Percentiles rank a stretch among this genome's conserved stretches.
Evolutionary conservation across 2,329 filamentous ascomycete genomes (phyloP).

Genomic region (Microdochium paspali): DNA sequence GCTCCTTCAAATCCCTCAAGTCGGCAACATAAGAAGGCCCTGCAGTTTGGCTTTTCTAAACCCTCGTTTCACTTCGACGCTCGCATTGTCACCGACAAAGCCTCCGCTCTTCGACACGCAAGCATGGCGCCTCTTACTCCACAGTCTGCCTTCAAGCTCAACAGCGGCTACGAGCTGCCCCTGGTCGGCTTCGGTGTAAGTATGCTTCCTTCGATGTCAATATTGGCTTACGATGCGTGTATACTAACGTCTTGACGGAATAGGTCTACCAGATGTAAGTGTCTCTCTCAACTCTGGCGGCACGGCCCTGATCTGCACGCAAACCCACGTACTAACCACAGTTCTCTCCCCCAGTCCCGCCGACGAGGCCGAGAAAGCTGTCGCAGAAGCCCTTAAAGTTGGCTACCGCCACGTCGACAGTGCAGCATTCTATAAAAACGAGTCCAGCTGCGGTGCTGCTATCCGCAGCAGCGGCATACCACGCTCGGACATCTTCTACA

Average conservation of each 20-base stretch:
- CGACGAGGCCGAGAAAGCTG: slow-evolving; percentile 25
- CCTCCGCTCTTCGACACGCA: neutral
- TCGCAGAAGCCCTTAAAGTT: slow-evolving; percentile 33
- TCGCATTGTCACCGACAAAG: neutral
- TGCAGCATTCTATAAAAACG: slow-evolving; percentile 41
- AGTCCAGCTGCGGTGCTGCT: slow-evolving; percentile 35
- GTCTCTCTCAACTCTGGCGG: neutral
- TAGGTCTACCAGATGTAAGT: slow-evolving; percentile 45
- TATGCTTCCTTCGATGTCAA: slow-evolving; percentile 2
- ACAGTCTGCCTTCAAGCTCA: slow-evolving; percentile 40
- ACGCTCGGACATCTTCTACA: slow-evolving; percentile 43
- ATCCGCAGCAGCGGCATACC: slow-evolving; percentile 30
- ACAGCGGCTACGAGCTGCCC: slow-evolving; percentile 44
- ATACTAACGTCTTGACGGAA: slow-evolving; percentile 3
- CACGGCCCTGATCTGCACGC: no score
- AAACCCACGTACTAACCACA: neutral
- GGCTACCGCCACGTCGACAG: slow-evolving; percentile 51
- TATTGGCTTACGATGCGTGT: no score
- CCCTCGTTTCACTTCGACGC: neutral
- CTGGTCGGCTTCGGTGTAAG: slow-evolving; percentile 44
- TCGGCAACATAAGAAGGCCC: no score
- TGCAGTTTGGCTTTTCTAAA: no score
- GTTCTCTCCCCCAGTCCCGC: slow-evolving; percentile 16
- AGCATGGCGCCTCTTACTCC: slow-evolving; percentile 37
- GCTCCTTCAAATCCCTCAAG: no score